Evolutionary conservation across 1,284 basidiomycete species (phyloP), one percentile per base, ranked within the genome.

Genomic region (Coriolopsis trogii): DNA sequence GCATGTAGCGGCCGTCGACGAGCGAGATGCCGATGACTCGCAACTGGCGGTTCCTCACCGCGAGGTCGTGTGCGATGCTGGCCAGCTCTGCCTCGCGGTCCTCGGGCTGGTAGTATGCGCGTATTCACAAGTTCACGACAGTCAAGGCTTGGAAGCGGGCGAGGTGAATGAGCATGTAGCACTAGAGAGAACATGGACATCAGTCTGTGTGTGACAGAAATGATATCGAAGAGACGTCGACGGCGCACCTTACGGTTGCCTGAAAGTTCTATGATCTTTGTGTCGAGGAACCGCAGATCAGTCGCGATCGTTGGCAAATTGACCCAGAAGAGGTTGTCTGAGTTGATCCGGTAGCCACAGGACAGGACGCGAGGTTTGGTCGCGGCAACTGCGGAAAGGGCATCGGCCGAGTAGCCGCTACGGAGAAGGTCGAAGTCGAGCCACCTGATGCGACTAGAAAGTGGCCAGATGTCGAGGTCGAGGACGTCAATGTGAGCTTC

Each of bases 401-500:
- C 55, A 31, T 53, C 44, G 31, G 5, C 12, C 10, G 44, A 43
- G 37, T 50, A 39, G 20, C 43, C 47, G 1, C 36, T 48, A 6
- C 40, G 51, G 25, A 53, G 41, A 16, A 53, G 38, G 33, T 45
- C 48, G 15, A 56, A 49, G 37, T 56, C 55, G 18, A 56, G 46
- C 42, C 46, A 49, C 18, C 51, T 42, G 30, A 53, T 48, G 20
- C 39, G 37, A 41, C 41, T 44, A 13, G 47, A 8, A 23, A 56
- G 38, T 3, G 55, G 55, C 55, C 55, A 56, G 24, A 50, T 10
- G 13, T 12, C 33, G 37, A 53, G 41, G 41, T 56, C 51, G 20
- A 29, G 43, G 36, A 46, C 47, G 33, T 56, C 51, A 41, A 56
- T 46, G 33, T 53, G 48, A 16, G 45, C 51, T 26, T 51, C 51